These are phyloP conservation scores for Colletotrichum limetticola DNA, from an alignment of 2,329 filamentous ascomycete genomes.

Conservation along the genomic window DNA sequence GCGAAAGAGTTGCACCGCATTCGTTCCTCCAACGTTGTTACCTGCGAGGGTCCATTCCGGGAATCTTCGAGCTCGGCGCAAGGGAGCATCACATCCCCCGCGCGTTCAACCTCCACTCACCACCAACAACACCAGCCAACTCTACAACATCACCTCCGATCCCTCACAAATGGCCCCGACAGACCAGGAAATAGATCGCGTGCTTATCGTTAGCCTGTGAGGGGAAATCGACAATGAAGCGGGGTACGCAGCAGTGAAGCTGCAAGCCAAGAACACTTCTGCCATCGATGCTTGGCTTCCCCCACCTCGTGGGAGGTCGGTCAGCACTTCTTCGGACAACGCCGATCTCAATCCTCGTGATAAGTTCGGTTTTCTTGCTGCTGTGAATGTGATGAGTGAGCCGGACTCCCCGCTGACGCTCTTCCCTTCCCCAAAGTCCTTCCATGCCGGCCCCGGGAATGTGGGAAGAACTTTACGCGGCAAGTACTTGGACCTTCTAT, in stretches of 20 bases:
- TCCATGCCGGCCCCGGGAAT: background rate
- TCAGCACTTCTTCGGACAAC: slow-evolving; percentile 10
- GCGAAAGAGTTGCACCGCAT: background rate
- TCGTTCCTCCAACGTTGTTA: background rate
- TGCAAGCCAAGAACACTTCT: slow-evolving; percentile 30
- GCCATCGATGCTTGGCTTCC: slow-evolving; percentile 15
- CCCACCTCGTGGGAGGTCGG: background rate
- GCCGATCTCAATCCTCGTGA: slow-evolving; percentile 16
- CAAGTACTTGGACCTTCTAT: slow-evolving; percentile 18
- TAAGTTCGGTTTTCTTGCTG: background rate
- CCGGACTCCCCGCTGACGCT: background rate
- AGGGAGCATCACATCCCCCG: background rate
- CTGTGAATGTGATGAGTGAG: background rate
- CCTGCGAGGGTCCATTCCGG: background rate
- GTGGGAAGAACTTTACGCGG: slow-evolving; percentile 3
- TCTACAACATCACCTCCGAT: background rate
- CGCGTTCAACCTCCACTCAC: background rate
- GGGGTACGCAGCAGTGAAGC: slow-evolving; percentile 30
- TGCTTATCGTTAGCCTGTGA: slow-evolving; percentile 24
- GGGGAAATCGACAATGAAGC: slow-evolving; percentile 10
- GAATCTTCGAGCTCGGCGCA: background rate
- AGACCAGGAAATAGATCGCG: slow-evolving; percentile 21
- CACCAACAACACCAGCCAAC: background rate
- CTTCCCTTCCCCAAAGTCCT: background rate
- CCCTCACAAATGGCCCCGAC: too few species aligned